These are phyloP conservation scores for Limnanthes douglasii DNA, from an alignment of 345 rosid species.

Conservation along the genomic window DNA sequence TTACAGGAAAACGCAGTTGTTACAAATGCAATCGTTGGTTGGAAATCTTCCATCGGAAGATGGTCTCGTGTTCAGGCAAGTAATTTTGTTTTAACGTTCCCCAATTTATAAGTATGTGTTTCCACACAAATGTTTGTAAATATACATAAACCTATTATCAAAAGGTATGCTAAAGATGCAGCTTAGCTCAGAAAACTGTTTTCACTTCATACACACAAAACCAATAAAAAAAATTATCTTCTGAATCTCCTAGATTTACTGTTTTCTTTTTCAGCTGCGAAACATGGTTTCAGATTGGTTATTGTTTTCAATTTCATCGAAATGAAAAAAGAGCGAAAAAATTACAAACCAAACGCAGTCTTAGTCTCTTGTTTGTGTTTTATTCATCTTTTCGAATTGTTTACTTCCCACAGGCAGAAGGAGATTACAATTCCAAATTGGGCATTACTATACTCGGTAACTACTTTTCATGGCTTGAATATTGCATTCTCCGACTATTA, in stretches of 20 bases:
- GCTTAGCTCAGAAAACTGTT: too few species aligned
- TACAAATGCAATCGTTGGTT: conserved; percentile 68
- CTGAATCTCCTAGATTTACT: neutral
- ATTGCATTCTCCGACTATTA: too few species aligned
- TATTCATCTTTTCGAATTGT: conserved; percentile 8
- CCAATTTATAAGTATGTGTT: too few species aligned
- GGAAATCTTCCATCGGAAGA: conserved; percentile 88
- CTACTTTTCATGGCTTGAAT: too few species aligned
- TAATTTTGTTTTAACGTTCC: too few species aligned
- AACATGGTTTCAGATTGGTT: conserved; percentile 4
- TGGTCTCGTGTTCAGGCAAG: conserved; percentile 97
- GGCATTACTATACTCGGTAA: conserved; percentile 91
- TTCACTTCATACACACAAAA: too few species aligned
- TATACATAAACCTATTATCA: too few species aligned
- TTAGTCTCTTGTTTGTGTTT: neutral
- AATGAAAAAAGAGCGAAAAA: conserved; percentile 1
- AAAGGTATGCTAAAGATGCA: too few species aligned
- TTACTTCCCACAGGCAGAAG: conserved; percentile 52
- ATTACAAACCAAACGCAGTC: neutral
- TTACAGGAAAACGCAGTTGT: conserved; percentile 88
- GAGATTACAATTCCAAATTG: conserved; percentile 73
- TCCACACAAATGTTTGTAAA: too few species aligned
- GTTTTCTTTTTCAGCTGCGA: neutral
- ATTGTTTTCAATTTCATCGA: neutral
- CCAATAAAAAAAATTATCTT: too few species aligned